These are phyloP conservation scores for Aspergillus nidulans DNA, from an alignment of 495 filamentous ascomycete species.

Conservation along the genomic window DNA sequence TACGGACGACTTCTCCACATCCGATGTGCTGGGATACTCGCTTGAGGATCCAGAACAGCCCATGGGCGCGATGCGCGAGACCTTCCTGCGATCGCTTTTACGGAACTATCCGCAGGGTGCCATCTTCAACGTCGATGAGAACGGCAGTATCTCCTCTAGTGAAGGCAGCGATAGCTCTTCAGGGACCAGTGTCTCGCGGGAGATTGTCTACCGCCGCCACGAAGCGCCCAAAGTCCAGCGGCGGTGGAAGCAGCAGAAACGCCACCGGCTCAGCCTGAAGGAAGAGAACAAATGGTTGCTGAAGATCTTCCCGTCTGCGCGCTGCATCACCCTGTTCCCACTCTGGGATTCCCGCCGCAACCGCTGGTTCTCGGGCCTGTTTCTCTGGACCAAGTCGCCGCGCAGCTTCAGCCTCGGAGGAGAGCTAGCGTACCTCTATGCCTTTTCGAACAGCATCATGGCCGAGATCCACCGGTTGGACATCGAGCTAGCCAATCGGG, in stretches of 20 bases:
- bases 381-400: slow-evolving; percentile 45
- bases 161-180: slow-evolving; percentile 12
- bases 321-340: slow-evolving; percentile 25
- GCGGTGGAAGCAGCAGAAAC: slow-evolving; percentile 28
- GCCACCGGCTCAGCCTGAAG: slow-evolving; percentile 5
- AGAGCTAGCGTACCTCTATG: slow-evolving; percentile 43
- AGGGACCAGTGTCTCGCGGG: not conserved
- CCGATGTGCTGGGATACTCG: not conserved
- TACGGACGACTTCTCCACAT: slow-evolving; percentile 1
- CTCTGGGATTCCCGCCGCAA: slow-evolving; percentile 54
- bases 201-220: slow-evolving; percentile 4
- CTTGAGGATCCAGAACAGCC: not conserved
- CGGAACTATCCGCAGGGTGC: slow-evolving; percentile 50
- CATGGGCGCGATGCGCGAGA: slow-evolving; percentile 3
- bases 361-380: slow-evolving; percentile 55
- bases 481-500: slow-evolving; percentile 32
- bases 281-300: slow-evolving; percentile 4
- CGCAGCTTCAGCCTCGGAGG: slow-evolving; percentile 30
- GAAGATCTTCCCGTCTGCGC: slow-evolving; percentile 5
- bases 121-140: slow-evolving; percentile 51
- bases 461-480: slow-evolving; percentile 51
- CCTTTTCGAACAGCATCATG: slow-evolving; percentile 56
- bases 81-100: slow-evolving; percentile 19
- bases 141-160: slow-evolving; percentile 16
- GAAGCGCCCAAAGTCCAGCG: slow-evolving; percentile 23